phyloP scores from a whole-genome alignment of 371 early-diverging fungal genomes.

The Parasitella parasitica region DNA sequence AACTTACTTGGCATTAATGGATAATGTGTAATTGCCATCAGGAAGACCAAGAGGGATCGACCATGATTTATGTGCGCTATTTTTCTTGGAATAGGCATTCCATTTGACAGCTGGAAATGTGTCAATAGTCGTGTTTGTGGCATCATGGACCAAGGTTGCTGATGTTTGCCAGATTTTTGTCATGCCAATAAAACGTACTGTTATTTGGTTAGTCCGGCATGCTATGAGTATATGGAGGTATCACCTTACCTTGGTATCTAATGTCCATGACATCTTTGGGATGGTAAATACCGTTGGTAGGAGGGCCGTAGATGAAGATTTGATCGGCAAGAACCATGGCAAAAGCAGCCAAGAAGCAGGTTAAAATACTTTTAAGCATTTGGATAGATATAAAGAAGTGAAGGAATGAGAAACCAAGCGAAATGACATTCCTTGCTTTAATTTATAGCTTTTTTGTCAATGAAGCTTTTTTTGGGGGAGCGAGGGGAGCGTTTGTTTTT shows the following conservation, averaged over 20 bases:
- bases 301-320: slow-evolving; percentile 31
- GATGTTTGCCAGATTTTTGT: slow-evolving; percentile 29
- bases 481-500: background rate
- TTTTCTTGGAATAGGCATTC: background rate
- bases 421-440: background rate
- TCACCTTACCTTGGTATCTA: slow-evolving; percentile 28
- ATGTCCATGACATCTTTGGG: slow-evolving; percentile 29
- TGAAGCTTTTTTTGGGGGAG: background rate
- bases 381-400: background rate
- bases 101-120: slow-evolving; percentile 20
- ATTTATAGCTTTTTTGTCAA: background rate
- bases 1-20: slow-evolving; percentile 38
- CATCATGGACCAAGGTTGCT: slow-evolving; percentile 11
- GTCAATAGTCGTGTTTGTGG: slow-evolving; percentile 11
- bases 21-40: slow-evolving; percentile 27
- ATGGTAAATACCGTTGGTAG: slow-evolving; percentile 10
- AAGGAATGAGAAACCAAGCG: background rate
- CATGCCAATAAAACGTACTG: slow-evolving; percentile 43
- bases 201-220: background rate
- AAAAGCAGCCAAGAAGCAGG: background rate
- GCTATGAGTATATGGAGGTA: background rate
- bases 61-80: slow-evolving; percentile 23
- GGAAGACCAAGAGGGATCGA: slow-evolving; percentile 26
- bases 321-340: slow-evolving; percentile 22
- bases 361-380: background rate